Evolutionary conservation across 192 early-diverging fungal genomes (phyloP).

Genomic region (Allomyces arbusculus): DNA sequence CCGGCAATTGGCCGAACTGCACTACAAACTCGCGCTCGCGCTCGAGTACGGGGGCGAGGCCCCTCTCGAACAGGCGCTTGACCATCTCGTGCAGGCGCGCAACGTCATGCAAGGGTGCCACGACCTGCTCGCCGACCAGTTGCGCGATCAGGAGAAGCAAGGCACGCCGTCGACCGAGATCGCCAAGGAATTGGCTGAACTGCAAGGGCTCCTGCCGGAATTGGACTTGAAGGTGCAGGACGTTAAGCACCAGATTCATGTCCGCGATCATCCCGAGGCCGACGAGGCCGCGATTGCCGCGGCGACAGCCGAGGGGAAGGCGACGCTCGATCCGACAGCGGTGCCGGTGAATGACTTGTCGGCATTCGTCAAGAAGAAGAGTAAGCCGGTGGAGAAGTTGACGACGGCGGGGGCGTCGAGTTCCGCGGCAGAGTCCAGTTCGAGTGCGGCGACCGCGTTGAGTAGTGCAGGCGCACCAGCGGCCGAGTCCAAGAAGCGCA

Average conservation of each 20-base stretch:
- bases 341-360: conserved; percentile 11
- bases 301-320: not conserved
- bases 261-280: conserved; percentile 1
- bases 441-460: not conserved
- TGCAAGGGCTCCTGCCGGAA: conserved; percentile 11
- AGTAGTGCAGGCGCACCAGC: not conserved
- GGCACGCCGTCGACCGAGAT: no score
- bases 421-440: not conserved
- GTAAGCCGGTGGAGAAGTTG: no score
- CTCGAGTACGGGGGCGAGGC: conserved; percentile 12
- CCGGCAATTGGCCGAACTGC: conserved; percentile 16
- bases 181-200: conserved; percentile 9
- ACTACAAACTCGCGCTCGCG: conserved; percentile 21
- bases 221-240: conserved; percentile 11
- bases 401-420: not conserved
- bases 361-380: conserved; percentile 8
- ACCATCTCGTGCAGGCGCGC: conserved; percentile 4
- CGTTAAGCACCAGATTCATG: not conserved
- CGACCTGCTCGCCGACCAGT: not conserved
- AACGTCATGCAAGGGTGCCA: not conserved
- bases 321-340: not conserved
- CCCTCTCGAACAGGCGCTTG: conserved; percentile 9
- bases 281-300: not conserved
- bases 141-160: not conserved
- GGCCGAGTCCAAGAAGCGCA: not conserved